These are phyloP conservation scores for Xylaria nigripes DNA, from an alignment of 495 filamentous ascomycete species.

Conservation along the genomic window DNA sequence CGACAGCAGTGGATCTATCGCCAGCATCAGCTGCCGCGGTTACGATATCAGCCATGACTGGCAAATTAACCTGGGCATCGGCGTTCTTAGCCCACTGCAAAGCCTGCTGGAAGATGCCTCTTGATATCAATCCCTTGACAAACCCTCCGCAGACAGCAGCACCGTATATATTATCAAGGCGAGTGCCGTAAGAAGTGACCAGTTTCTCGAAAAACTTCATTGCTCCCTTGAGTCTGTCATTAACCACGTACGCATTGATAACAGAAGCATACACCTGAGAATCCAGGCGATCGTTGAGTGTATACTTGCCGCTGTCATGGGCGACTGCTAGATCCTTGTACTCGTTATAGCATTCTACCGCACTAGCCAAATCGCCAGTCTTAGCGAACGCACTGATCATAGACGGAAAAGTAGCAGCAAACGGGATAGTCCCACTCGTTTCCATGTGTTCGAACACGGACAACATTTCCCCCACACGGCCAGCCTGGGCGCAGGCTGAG, in stretches of 20 bases:
- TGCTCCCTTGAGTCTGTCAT: conserved; percentile 68
- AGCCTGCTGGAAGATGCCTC: conserved; percentile 57
- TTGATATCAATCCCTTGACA: conserved; percentile 59
- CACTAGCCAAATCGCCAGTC: conserved; percentile 70
- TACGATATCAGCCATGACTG: conserved; percentile 38
- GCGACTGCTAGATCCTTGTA: conserved; percentile 78
- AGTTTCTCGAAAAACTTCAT: conserved; percentile 77
- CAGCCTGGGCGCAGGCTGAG: conserved; percentile 72
- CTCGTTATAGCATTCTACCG: conserved; percentile 92
- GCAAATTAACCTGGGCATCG: conserved; percentile 26
- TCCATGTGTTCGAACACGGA: conserved; percentile 88
- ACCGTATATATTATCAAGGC: conserved; percentile 51
- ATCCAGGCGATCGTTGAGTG: conserved; percentile 66
- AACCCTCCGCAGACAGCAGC: conserved; percentile 64
- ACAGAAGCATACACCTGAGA: conserved; percentile 79
- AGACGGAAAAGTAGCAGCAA: conserved; percentile 70
- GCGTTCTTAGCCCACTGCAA: conserved; percentile 53
- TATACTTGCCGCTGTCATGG: conserved; percentile 65
- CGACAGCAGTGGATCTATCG: conserved; percentile 57
- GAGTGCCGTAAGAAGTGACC: conserved; percentile 49
- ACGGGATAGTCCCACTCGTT: conserved; percentile 57
- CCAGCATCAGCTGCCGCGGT: conserved; percentile 69
- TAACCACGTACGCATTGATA: conserved; percentile 75
- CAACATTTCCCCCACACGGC: conserved; percentile 77
- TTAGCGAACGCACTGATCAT: conserved; percentile 91